Base-by-base conservation (phyloP, 805 yeast genomes). In the Candida quercuum region DNA sequence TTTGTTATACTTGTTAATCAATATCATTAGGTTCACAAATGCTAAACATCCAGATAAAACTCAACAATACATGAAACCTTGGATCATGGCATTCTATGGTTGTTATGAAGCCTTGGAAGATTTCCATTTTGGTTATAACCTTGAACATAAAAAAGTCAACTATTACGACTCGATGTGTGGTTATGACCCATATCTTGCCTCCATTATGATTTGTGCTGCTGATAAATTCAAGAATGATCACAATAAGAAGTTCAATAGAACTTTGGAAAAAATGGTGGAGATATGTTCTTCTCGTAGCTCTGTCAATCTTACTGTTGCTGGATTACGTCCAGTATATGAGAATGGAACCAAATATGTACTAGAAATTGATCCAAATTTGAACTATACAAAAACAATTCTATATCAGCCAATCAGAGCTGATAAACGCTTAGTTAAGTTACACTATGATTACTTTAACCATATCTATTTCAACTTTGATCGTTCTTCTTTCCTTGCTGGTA, bases 301-400 rank as follows among this genome's bases (percentile, higher is more conserved):
- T 2, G 20, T 28, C 6, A 33, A 38, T 21, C 14, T 56, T 33
- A 32, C 52, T 2, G 23, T 39, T 6, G 48, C 42, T 6, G 52
- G 52, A 10, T 39, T 63, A 41, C 49, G 43, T 15, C 31, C 38
- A 3, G 37, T 60, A 15, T 66, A 60, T 38, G 36, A 40, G 12
- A 58, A 59, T 35, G 65, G 66, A 1, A 57, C 66, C 0, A 29
- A 47, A 3, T 46, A 49, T 21, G 28, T 48, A 3, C 14, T 47
- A 3, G 36, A 40, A n/a, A 7, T 26, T 2, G 40, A 35, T 21
- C 33, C 43, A 0, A 23, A 12, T 8, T 35, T 31, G 12, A 43
- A 49, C 15, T 13, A 38, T 5, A 43, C 51, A 1, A 29, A 14
- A 1, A 26, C 34, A 0, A 13, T 27, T 7, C 33, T 45, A 26